Percentiles rank a stretch among this genome's conserved stretches.
Conservation (phyloP, 2,329 filamentous ascomycete species). For the Stromatinia cepivora region DNA sequence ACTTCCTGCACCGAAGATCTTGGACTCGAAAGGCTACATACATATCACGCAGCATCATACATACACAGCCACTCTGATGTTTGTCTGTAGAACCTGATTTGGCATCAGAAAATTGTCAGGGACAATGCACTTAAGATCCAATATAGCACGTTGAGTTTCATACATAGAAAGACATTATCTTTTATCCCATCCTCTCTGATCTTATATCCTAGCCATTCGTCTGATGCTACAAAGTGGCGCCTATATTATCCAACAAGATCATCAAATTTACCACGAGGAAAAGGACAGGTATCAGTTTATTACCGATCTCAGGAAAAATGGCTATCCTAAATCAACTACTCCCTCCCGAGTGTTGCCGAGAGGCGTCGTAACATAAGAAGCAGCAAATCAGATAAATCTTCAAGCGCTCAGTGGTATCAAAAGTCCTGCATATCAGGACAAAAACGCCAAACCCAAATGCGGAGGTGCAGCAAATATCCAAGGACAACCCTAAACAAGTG, state of each 20-base stretch:
- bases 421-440: constrained; percentile 30
- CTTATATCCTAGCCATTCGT: constrained; percentile 20
- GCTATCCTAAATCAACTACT: constrained; percentile 21
- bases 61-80: constrained; percentile 12
- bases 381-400: constrained; percentile 33
- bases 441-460: constrained; percentile 34
- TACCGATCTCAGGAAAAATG: constrained; percentile 26
- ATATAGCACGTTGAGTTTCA: constrained; percentile 2
- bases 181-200: constrained; percentile 27
- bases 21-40: constrained; percentile 7
- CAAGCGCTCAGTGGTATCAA: constrained; percentile 30
- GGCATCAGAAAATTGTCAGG: background rate
- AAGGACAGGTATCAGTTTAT: constrained; percentile 21
- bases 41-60: constrained; percentile 7
- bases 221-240: constrained; percentile 27
- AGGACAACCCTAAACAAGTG: constrained; percentile 22
- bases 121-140: constrained; percentile 11
- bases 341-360: constrained; percentile 22
- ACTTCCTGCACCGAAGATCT: background rate
- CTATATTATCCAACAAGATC: constrained; percentile 24
- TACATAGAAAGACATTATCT: constrained; percentile 28
- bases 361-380: constrained; percentile 25
- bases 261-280: constrained; percentile 8
- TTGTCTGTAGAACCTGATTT: constrained; percentile 6
- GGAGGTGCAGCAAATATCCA: constrained; percentile 27